Conservation (phyloP, 2,329 filamentous ascomycete species). For the Xylaria sp. region DNA sequence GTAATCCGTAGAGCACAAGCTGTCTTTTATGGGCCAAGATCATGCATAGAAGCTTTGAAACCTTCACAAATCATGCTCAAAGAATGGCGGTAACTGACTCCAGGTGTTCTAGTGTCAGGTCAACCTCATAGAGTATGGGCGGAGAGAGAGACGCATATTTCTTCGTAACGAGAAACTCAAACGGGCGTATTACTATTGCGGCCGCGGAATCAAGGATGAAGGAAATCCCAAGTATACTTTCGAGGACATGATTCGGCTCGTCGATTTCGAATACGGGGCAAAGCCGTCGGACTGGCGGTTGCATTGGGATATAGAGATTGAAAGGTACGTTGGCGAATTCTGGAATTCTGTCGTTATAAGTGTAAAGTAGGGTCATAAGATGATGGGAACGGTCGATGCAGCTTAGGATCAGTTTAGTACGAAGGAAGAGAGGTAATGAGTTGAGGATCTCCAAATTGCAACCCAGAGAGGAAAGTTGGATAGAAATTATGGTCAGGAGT, state of each 20-base stretch:
- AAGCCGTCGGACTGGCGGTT: background rate
- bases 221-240: background rate
- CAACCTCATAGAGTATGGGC: conserved; percentile 1
- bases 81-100: background rate
- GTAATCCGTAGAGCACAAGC: background rate
- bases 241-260: background rate
- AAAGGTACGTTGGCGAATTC: conserved; percentile 8
- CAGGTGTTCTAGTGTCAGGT: background rate
- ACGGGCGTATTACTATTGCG: conserved; percentile 1
- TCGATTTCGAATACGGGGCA: conserved; percentile 4
- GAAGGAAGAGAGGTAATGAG: background rate
- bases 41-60: too few relatives aligned
- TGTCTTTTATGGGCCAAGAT: too few relatives aligned
- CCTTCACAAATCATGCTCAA: too few relatives aligned
- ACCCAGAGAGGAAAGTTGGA: too few relatives aligned
- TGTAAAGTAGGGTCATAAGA: background rate
- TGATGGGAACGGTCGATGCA: background rate
- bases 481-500: too few relatives aligned
- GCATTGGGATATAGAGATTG: background rate
- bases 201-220: background rate
- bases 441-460: background rate
- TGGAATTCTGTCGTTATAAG: conserved; percentile 1
- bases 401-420: background rate
- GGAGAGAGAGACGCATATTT: conserved; percentile 11
- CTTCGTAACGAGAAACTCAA: conserved; percentile 7